Conservation (phyloP, 768 basidiomycete genomes). For the Lactarius hatsudake region DNA sequence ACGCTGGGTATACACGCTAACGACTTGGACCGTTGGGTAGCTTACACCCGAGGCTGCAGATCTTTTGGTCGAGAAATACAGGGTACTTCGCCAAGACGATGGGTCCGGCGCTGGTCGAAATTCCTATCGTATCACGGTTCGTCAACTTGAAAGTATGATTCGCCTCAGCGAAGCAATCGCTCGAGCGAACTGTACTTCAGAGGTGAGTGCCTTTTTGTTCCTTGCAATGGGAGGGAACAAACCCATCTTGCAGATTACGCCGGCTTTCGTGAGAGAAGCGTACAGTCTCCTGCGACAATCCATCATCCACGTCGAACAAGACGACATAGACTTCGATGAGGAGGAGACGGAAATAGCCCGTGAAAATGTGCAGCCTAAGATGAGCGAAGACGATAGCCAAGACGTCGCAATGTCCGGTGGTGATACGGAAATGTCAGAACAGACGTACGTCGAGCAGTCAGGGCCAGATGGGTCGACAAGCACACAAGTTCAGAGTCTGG, state of each 20-base stretch:
- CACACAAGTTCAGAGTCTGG: conserved; percentile 28
- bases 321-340: conserved; percentile 96
- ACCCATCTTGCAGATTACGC: conserved; percentile 63
- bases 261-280: conserved; percentile 93
- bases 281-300: conserved; percentile 92
- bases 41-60: conserved; percentile 91
- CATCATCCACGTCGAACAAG: conserved; percentile 99
- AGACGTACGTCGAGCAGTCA: conserved; percentile 42
- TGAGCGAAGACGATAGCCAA: conserved; percentile 48
- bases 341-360: conserved; percentile 69
- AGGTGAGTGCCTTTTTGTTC: conserved; percentile 47
- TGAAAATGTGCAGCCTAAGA: conserved; percentile 36
- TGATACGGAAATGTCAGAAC: conserved; percentile 50
- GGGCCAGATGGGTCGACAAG: conserved; percentile 29
- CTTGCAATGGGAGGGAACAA: neutral
- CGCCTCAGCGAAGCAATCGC: conserved; percentile 97
- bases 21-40: conserved; percentile 39
- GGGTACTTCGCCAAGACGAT: conserved; percentile 89
- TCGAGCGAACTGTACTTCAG: conserved; percentile 92
- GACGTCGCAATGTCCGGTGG: conserved; percentile 65
- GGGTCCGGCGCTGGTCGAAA: conserved; percentile 83
- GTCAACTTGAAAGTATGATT: conserved; percentile 98
- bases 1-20: conserved; percentile 5
- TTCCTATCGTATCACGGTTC: conserved; percentile 95
- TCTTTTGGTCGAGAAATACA: conserved; percentile 92